A percentile compares a stretch with the other conserved stretches of the same genome.
These are phyloP conservation scores for Yamadazyma buinensis DNA, from an alignment of 1,139 yeast genomes.

Conservation along the genomic window DNA sequence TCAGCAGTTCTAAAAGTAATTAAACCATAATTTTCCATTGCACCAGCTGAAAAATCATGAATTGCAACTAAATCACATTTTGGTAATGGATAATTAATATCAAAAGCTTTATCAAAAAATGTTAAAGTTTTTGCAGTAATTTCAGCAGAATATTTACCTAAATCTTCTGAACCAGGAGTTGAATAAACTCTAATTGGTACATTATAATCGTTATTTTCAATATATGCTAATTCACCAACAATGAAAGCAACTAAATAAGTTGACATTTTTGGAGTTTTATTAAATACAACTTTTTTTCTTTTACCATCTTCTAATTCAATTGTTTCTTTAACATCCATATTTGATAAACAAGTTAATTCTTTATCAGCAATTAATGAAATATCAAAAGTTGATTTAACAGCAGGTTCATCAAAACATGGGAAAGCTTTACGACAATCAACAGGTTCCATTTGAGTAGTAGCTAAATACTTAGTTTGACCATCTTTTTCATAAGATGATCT, in stretches of 20 bases:
- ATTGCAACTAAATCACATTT: conserved; percentile 56
- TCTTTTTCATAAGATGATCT: conserved; percentile 62
- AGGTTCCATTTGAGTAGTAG: conserved; percentile 87
- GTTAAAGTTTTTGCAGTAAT: conserved; percentile 51
- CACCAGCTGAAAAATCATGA: conserved; percentile 57
- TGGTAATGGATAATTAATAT: conserved; percentile 57
- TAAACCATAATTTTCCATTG: conserved; percentile 63
- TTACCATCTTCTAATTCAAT: conserved; percentile 41
- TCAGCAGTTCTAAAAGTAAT: conserved; percentile 55
- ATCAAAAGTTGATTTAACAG: conserved; percentile 74
- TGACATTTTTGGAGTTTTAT: conserved; percentile 68
- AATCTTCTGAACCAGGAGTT: conserved; percentile 48
- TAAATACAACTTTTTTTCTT: conserved; percentile 48
- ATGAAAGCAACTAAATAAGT: conserved; percentile 79
- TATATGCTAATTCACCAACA: conserved; percentile 70
- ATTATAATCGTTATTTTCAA: conserved; percentile 61
- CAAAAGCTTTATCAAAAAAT: conserved; percentile 49
- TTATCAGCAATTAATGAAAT: conserved; percentile 59
- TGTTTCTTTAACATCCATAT: conserved; percentile 67
- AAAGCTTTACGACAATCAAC: conserved; percentile 89
- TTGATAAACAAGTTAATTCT: conserved; percentile 65
- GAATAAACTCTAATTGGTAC: conserved; percentile 59
- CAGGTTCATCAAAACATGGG: conserved; percentile 89
- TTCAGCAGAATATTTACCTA: conserved; percentile 48
- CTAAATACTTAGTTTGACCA: conserved; percentile 62